phyloP scores from a whole-genome alignment of 2,329 filamentous ascomycete genomes.

The Reticulascus tulasneorum region DNA sequence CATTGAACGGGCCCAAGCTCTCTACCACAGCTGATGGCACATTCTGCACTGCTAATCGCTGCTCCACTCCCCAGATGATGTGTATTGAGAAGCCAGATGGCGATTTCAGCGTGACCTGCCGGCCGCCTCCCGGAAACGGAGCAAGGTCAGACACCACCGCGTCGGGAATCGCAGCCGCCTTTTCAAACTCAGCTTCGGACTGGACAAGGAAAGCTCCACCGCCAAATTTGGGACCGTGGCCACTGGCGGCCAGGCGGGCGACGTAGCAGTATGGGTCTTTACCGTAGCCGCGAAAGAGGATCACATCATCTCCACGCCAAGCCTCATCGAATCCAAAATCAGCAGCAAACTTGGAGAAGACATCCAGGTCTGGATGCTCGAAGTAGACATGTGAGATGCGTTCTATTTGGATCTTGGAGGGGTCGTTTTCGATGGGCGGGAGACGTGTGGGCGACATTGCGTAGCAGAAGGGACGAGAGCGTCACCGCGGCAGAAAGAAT shows the following conservation, averaged over 20 bases:
- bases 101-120: conserved; percentile 28
- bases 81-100: conserved; percentile 28
- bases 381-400: conserved; percentile 14
- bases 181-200: conserved; percentile 31
- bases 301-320: conserved; percentile 20
- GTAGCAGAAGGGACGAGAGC: background rate
- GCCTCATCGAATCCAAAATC: conserved; percentile 24
- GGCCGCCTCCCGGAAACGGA: conserved; percentile 37
- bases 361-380: conserved; percentile 22
- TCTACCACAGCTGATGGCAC: conserved; percentile 6
- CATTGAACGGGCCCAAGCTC: conserved; percentile 7
- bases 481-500: too few species aligned
- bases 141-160: conserved; percentile 30
- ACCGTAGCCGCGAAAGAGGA: conserved; percentile 49
- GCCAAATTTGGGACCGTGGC: conserved; percentile 17
- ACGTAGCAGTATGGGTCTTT: conserved; percentile 46
- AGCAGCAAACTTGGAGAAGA: conserved; percentile 18
- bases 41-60: conserved; percentile 9
- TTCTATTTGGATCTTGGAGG: conserved; percentile 17
- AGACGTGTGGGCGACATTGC: conserved; percentile 1
- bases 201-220: conserved; percentile 26
- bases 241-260: conserved; percentile 22
- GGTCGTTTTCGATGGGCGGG: conserved; percentile 11
- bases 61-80: conserved; percentile 19
- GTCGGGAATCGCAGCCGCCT: conserved; percentile 32